phyloP scores from a whole-genome alignment of 371 early-diverging fungal genomes.

The Mucor irregularis region DNA sequence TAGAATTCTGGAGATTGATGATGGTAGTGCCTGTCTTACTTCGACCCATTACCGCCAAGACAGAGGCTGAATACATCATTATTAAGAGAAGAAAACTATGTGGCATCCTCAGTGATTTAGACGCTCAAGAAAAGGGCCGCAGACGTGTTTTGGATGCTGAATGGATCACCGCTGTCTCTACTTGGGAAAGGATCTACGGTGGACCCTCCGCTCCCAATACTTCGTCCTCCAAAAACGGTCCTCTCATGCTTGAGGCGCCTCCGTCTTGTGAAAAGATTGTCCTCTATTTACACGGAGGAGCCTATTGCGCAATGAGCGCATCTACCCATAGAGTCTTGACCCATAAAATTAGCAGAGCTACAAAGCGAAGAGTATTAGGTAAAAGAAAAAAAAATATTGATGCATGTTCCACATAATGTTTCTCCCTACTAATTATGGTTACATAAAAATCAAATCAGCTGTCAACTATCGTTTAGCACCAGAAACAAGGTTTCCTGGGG shows the following conservation, averaged over 20 bases:
- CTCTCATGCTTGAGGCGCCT: neutral
- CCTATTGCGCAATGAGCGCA: conserved; percentile 62
- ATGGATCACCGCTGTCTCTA: conserved; percentile 36
- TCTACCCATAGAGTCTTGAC: conserved; percentile 61
- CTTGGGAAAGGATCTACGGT: conserved; percentile 26
- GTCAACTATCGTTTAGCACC: conserved; percentile 81
- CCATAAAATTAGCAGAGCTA: conserved; percentile 52
- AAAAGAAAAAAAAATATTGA: no score
- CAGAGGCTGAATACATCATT: conserved; percentile 22
- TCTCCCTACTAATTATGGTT: neutral
- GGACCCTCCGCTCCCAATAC: neutral
- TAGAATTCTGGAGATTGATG: conserved; percentile 39
- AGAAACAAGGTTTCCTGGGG: conserved; percentile 76
- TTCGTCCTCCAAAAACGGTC: neutral
- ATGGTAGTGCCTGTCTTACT: conserved; percentile 27
- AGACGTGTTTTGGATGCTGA: conserved; percentile 25
- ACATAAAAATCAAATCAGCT: conserved; percentile 28
- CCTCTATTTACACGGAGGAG: conserved; percentile 70
- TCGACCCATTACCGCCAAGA: conserved; percentile 27
- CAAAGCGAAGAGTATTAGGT: conserved; percentile 54
- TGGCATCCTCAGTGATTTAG: conserved; percentile 29
- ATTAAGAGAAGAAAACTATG: conserved; percentile 20
- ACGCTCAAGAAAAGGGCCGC: conserved; percentile 27
- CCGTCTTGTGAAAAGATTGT: conserved; percentile 50
- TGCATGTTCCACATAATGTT: no score